Conservation (phyloP, 78 protist species). For the Dictyostelium capitatum region DNA sequence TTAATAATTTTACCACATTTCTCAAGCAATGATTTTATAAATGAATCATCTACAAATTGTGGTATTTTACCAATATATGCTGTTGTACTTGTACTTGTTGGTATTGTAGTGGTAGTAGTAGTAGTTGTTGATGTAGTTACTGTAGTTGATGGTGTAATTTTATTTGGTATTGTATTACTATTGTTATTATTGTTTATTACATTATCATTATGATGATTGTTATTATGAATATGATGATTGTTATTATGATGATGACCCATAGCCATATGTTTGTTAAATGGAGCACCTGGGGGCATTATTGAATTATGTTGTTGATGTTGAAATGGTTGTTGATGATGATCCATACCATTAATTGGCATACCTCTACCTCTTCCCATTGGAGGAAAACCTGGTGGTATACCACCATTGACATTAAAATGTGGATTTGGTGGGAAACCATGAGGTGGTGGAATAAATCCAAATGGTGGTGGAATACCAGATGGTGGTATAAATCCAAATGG, state of each 20-base stretch:
- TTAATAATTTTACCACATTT: slow-evolving; percentile 59
- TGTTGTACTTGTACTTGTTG: slow-evolving; percentile 17
- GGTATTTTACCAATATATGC: slow-evolving; percentile 78
- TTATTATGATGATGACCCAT: background rate
- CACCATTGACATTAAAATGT: background rate
- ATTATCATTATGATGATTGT: background rate
- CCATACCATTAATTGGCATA: background rate
- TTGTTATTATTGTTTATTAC: background rate
- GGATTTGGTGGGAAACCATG: background rate
- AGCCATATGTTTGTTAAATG: background rate
- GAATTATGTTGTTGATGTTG: background rate
- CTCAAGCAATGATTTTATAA: slow-evolving; percentile 30
- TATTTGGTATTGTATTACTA: background rate
- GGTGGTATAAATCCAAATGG: background rate
- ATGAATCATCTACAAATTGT: slow-evolving; percentile 65
- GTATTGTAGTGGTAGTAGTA: background rate
- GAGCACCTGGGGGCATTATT: background rate
- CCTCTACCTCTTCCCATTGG: background rate
- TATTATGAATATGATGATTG: background rate
- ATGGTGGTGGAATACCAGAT: background rate
- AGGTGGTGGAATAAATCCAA: background rate
- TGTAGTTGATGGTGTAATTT: background rate
- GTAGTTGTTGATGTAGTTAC: background rate
- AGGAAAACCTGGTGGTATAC: background rate
- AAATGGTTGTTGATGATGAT: background rate